These are phyloP conservation scores for Pyrrhoderma noxium DNA, from an alignment of 1,284 basidiomycete genomes.

Conservation along the genomic window DNA sequence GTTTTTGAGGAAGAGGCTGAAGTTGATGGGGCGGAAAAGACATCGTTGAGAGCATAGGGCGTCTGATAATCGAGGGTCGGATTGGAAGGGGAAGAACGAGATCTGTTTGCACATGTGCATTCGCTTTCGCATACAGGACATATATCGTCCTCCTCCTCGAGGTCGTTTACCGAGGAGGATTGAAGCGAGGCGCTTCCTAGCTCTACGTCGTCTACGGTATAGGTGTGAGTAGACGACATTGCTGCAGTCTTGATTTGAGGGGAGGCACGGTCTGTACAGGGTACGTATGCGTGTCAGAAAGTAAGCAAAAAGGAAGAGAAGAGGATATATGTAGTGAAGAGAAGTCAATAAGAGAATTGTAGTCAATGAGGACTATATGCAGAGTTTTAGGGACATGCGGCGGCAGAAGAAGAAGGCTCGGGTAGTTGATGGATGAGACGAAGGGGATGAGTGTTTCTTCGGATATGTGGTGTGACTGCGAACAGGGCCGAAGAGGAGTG, in stretches of 20 bases:
- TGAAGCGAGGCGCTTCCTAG: constrained; percentile 23
- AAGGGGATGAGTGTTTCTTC: constrained; percentile 6
- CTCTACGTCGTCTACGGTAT: constrained; percentile 47
- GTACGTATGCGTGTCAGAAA: neutral
- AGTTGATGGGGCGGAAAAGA: constrained; percentile 5
- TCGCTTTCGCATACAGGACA: constrained; percentile 82
- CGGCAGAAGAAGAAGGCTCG: constrained; percentile 3
- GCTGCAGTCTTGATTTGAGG: constrained; percentile 47
- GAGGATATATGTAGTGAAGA: neutral
- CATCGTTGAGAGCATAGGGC: constrained; percentile 23
- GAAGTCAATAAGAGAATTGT: neutral
- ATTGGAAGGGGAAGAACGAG: constrained; percentile 26
- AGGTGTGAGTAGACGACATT: constrained; percentile 61
- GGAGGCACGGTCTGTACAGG: constrained; percentile 43
- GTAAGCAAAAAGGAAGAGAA: neutral
- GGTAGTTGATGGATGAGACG: neutral
- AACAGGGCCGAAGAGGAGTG: constrained; percentile 20
- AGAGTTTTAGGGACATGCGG: neutral
- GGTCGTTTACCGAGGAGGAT: constrained; percentile 33
- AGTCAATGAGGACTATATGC: constrained; percentile 6
- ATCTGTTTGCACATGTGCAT: constrained; percentile 60
- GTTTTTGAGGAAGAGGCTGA: constrained; percentile 13
- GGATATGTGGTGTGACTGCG: constrained; percentile 27
- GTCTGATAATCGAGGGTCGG: constrained; percentile 23
- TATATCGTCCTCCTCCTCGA: constrained; percentile 63